These are phyloP conservation scores for Cyberlindnera sargentensis DNA, from an alignment of 805 yeast species.

Conservation along the genomic window DNA sequence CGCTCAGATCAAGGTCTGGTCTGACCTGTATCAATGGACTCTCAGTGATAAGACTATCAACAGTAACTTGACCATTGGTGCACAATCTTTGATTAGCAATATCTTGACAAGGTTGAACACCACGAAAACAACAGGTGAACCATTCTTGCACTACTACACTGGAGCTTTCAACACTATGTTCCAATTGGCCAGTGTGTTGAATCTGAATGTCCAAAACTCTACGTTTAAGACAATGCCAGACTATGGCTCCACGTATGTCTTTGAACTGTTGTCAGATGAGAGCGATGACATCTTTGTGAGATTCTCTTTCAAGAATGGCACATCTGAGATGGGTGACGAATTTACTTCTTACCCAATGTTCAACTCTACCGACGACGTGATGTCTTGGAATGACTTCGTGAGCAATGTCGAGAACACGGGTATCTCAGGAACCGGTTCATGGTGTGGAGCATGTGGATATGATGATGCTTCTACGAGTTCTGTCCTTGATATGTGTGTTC, in stretches of 20 bases:
- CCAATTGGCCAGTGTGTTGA: conserved; percentile 31
- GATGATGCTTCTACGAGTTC: conserved; percentile 11
- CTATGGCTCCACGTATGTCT: conserved; percentile 39
- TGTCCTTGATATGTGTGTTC: conserved; percentile 28
- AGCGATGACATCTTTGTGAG: conserved; percentile 28
- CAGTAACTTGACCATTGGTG: conserved; percentile 34
- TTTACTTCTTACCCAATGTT: conserved; percentile 33
- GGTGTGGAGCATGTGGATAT: conserved; percentile 37
- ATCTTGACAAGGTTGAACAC: conserved; percentile 29
- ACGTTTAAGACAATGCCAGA: conserved; percentile 40
- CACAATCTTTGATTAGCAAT: conserved; percentile 32
- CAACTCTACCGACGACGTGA: conserved; percentile 24
- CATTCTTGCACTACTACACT: conserved; percentile 35
- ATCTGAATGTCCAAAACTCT: conserved; percentile 27
- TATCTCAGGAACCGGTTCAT: conserved; percentile 22
- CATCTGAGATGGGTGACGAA: conserved; percentile 25
- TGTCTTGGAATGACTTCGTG: conserved; percentile 33
- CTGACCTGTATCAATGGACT: conserved; percentile 35
- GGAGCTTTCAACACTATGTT: conserved; percentile 41
- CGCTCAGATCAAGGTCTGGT: conserved; percentile 27
- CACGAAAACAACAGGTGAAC: conserved; percentile 29
- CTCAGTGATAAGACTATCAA: conserved; percentile 23
- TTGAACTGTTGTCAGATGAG: conserved; percentile 30
- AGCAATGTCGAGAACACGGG: conserved; percentile 22
- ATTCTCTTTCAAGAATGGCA: conserved; percentile 41